Percentiles rank a stretch among this genome's conserved stretches.
phyloP scores from a whole-genome alignment of 768 basidiomycete species.

The Rhodotorula taiwanensis region DNA sequence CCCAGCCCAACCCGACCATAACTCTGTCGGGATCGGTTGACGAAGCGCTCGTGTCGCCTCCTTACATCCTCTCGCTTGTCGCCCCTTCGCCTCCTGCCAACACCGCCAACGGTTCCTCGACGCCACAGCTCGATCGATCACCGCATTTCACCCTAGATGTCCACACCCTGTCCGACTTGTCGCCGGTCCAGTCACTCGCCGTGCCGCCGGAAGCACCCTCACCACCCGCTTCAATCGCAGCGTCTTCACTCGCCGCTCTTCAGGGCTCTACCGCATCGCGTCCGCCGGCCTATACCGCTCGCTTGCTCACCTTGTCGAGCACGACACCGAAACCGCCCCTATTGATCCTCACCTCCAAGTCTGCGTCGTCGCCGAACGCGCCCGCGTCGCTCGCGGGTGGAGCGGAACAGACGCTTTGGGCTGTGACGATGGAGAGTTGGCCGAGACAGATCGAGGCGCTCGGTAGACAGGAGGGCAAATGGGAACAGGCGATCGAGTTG shows the following conservation, averaged over 20 bases:
- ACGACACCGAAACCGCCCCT: conserved; percentile 44
- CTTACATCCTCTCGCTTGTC: conserved; percentile 38
- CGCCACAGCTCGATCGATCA: neutral
- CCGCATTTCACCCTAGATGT: neutral
- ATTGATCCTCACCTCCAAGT: conserved; percentile 15
- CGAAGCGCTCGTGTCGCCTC: conserved; percentile 51
- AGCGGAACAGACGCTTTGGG: conserved; percentile 57
- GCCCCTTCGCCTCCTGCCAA: conserved; percentile 5
- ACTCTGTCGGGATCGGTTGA: conserved; percentile 76
- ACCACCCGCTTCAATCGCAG: conserved; percentile 45
- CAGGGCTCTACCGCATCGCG: conserved; percentile 40
- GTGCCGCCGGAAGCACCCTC: conserved; percentile 49
- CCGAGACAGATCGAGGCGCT: conserved; percentile 3
- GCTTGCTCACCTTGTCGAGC: conserved; percentile 60
- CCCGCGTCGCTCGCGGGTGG: neutral
- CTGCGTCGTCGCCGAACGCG: neutral
- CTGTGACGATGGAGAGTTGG: conserved; percentile 60
- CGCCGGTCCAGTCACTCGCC: conserved; percentile 56
- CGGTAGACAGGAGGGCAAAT: conserved; percentile 51
- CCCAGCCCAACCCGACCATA: conserved; percentile 43
- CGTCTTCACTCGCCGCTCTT: conserved; percentile 27
- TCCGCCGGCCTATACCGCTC: conserved; percentile 49
- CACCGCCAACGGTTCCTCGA: neutral
- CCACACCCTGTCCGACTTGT: conserved; percentile 20
- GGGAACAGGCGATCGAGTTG: conserved; percentile 56